These are phyloP conservation scores for Scedosporium apiospermum DNA, from an alignment of 2,329 filamentous ascomycete genomes.

Conservation along the genomic window DNA sequence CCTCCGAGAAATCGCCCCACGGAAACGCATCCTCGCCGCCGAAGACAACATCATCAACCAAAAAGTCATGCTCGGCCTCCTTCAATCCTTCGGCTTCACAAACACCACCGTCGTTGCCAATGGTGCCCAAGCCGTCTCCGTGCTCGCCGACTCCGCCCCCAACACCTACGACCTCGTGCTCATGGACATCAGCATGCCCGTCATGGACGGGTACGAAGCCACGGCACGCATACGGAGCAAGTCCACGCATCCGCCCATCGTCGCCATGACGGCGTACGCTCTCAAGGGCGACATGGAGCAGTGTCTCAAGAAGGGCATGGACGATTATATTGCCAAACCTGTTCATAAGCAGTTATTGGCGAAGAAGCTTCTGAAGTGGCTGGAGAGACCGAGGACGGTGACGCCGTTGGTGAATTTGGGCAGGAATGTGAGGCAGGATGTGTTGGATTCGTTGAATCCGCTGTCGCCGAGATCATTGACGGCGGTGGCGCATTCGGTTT, in stretches of 20 bases:
- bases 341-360: slow-evolving; percentile 38
- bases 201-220: slow-evolving; percentile 37
- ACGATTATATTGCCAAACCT: slow-evolving; percentile 46
- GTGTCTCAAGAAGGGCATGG: slow-evolving; percentile 45
- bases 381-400: neutral
- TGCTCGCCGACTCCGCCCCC: slow-evolving; percentile 20
- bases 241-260: slow-evolving; percentile 31
- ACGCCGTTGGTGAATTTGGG: neutral
- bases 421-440: neutral
- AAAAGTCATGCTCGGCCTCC: slow-evolving; percentile 25
- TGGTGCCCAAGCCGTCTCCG: slow-evolving; percentile 12
- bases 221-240: slow-evolving; percentile 35
- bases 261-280: slow-evolving; percentile 45
- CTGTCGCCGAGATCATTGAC: neutral
- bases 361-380: slow-evolving; percentile 16
- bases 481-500: neutral
- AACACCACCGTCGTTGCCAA: slow-evolving; percentile 14
- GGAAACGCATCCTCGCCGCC: slow-evolving; percentile 28
- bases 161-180: slow-evolving; percentile 20
- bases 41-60: slow-evolving; percentile 35
- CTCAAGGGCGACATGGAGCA: slow-evolving; percentile 43
- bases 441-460: neutral
- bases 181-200: slow-evolving; percentile 42
- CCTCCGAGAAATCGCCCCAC: slow-evolving; percentile 25
- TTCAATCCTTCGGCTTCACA: slow-evolving; percentile 29